A percentile compares a stretch with the other conserved stretches of the same genome.
Evolutionary conservation across 169 alveolate genomes (phyloP).

Genomic region (Plasmodium cynomolgi): DNA sequence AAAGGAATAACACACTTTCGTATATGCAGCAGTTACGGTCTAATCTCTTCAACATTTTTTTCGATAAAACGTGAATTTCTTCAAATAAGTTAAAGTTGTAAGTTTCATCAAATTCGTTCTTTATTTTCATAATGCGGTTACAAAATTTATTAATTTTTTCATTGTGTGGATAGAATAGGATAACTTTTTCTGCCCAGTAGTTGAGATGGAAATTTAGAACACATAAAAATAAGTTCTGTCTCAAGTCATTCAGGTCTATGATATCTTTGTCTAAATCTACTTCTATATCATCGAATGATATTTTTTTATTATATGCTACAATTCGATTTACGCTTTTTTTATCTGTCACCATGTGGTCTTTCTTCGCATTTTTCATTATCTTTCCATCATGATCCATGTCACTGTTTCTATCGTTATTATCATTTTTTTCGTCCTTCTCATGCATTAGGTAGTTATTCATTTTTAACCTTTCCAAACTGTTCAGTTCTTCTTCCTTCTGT

Average conservation of each 20-base stretch:
- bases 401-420: background rate
- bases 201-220: slow-evolving; percentile 62
- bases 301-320: slow-evolving; percentile 32
- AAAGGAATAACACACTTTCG: slow-evolving; percentile 69
- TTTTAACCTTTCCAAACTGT: background rate
- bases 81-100: slow-evolving; percentile 54
- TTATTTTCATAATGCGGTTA: slow-evolving; percentile 25
- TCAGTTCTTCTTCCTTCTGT: background rate
- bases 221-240: slow-evolving; percentile 53
- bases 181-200: slow-evolving; percentile 76
- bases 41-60: slow-evolving; percentile 29
- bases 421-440: background rate
- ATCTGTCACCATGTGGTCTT: background rate
- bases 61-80: slow-evolving; percentile 32
- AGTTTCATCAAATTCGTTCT: slow-evolving; percentile 70
- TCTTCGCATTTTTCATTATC: background rate
- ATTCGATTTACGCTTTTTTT: slow-evolving; percentile 45
- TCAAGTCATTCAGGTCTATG: slow-evolving; percentile 36
- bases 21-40: slow-evolving; percentile 64
- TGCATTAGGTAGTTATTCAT: background rate
- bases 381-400: background rate
- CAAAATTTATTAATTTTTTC: slow-evolving; percentile 67
- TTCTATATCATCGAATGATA: slow-evolving; percentile 44
- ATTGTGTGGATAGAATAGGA: slow-evolving; percentile 67
- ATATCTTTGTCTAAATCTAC: slow-evolving; percentile 68